Percentiles rank a stretch among this genome's conserved stretches.
phyloP scores from a whole-genome alignment of 1,284 basidiomycete genomes.

The Volvariella surrecta region DNA sequence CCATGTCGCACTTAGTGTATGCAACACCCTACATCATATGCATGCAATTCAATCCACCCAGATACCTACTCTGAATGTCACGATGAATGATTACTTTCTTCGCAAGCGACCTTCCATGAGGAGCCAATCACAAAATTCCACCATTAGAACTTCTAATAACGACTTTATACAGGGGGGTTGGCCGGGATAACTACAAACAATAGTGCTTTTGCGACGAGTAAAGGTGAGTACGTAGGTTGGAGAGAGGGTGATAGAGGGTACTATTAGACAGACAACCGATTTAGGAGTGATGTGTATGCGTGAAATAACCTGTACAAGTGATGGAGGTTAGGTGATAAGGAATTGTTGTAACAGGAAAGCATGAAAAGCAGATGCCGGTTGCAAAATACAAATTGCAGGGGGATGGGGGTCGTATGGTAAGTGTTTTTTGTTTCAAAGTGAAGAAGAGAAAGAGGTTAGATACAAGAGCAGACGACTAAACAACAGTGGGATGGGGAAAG shows the following conservation, averaged over 20 bases:
- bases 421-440: slow-evolving; percentile 9
- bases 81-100: too few species aligned
- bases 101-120: too few species aligned
- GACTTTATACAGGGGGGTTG: slow-evolving; percentile 37
- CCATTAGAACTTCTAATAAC: slow-evolving; percentile 24
- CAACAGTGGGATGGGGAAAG: slow-evolving; percentile 4
- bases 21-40: too few species aligned
- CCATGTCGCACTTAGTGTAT: too few species aligned
- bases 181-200: slow-evolving; percentile 56
- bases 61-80: too few species aligned
- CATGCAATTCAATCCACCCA: too few species aligned
- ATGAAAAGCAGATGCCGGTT: slow-evolving; percentile 18
- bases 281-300: slow-evolving; percentile 27
- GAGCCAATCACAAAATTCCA: slow-evolving; percentile 1
- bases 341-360: slow-evolving; percentile 37
- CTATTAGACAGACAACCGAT: slow-evolving; percentile 46
- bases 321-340: slow-evolving; percentile 35
- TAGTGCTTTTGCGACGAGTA: slow-evolving; percentile 41
- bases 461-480: slow-evolving; percentile 5
- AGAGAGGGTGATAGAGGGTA: slow-evolving; percentile 16
- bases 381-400: slow-evolving; percentile 1
- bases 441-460: slow-evolving; percentile 9
- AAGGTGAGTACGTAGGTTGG: too few species aligned
- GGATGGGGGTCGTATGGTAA: neutral
- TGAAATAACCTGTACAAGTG: slow-evolving; percentile 47